Evolutionary conservation across 441 rosid genomes (phyloP), one percentile per base, ranked within the genome.

Genomic region (Eutrema salsugineum): DNA sequence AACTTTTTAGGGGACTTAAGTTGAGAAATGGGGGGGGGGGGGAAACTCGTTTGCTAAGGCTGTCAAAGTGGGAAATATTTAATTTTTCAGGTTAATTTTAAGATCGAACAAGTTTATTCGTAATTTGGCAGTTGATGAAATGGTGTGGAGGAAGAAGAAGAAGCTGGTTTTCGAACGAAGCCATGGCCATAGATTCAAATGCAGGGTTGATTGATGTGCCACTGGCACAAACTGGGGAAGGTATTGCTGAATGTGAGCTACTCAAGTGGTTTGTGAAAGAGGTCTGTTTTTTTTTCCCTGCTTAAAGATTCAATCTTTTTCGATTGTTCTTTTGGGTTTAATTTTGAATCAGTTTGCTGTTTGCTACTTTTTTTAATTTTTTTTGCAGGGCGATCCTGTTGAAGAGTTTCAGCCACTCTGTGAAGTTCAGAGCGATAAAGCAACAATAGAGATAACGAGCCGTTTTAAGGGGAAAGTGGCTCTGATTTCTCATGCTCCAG

Each of bases 211-310:
- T 91, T 46, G 96, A 91, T 68, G 93, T 93, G 43, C 98, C 96
- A 35, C 79, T 93, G 22, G 98, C 98, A 15, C 97, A 93, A 81
- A 93, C 98, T 30, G 97, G 98, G 40, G 98, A 93, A 83, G 97
- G 97, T 53, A 93, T 93, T 66, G 97, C 97, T 17, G 98, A 91
- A 72, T 93, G 98, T 50, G 98, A 93, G 78, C 91, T 93, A 54
- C 87, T 93, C 56, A 84, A 86, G 68, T 93, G 98, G 98, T 91
- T 83, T 76, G 93, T 93, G 38, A 72, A 86, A 70, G 91, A 93
- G 98, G 98, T 89, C 68, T 75, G 82, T 71, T 33, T 32, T 5
- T 63, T 47, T 32, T 27, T 24, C 54, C 32, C 33, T 66, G 62
- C 68, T 56, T 11, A 17, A 46, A 54, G 14, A 6, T 43, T 43